phyloP scores from a whole-genome alignment of 202 grass and related monocot genomes.

The Brachypodium distachyon region DNA sequence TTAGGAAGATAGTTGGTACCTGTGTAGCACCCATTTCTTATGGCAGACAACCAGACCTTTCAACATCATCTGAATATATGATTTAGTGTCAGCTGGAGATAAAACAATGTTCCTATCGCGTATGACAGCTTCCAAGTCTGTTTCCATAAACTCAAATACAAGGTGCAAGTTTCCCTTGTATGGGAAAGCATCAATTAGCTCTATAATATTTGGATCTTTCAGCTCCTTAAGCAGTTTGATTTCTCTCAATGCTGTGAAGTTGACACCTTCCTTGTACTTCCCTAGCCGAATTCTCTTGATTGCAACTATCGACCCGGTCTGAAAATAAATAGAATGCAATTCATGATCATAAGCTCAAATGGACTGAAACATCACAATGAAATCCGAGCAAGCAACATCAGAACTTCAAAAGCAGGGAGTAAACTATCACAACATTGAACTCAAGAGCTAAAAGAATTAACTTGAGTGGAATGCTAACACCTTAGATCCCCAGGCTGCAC shows the following conservation, averaged over 20 bases:
- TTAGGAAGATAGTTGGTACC: slow-evolving; percentile 44
- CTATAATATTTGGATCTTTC: slow-evolving; percentile 92
- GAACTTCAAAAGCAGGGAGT: background rate
- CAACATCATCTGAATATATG: slow-evolving; percentile 93
- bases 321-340: slow-evolving; percentile 20
- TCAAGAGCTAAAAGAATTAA: background rate
- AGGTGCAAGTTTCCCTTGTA: slow-evolving; percentile 90
- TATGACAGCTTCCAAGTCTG: slow-evolving; percentile 92
- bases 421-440: background rate
- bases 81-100: slow-evolving; percentile 87
- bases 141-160: slow-evolving; percentile 99
- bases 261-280: slow-evolving; percentile 93
- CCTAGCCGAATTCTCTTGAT: slow-evolving; percentile 87
- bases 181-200: slow-evolving; percentile 89
- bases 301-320: slow-evolving; percentile 82
- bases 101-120: slow-evolving; percentile 79
- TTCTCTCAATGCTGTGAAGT: slow-evolving; percentile 96
- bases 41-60: slow-evolving; percentile 88
- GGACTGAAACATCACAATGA: background rate
- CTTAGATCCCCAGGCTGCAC: background rate
- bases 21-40: slow-evolving; percentile 98
- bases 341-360: slow-evolving; percentile 10
- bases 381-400: background rate
- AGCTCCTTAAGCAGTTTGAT: slow-evolving; percentile 95
- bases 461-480: background rate